These are phyloP conservation scores for Mycena kentingensis DNA, from an alignment of 768 basidiomycete genomes.

Conservation along the genomic window DNA sequence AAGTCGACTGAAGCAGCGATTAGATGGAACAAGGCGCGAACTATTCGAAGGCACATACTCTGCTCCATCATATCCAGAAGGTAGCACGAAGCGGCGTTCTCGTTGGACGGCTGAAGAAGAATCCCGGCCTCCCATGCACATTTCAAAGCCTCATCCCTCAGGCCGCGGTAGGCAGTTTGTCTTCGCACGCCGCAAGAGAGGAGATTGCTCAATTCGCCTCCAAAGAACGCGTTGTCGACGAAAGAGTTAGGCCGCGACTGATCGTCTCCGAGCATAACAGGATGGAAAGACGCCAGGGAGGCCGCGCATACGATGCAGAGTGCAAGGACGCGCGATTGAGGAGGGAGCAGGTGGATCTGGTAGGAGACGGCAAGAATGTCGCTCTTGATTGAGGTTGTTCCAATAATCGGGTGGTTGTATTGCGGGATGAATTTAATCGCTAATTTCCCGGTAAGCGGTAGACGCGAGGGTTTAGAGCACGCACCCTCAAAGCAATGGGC, in stretches of 20 bases:
- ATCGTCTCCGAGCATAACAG: conserved; percentile 1
- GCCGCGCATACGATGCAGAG: conserved; percentile 10
- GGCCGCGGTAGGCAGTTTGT: background rate
- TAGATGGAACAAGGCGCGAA: background rate
- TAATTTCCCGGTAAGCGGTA: background rate
- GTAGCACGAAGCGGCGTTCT: conserved; percentile 14
- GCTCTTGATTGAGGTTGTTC: background rate
- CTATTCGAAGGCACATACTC: too few species aligned
- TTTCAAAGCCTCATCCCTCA: conserved; percentile 5
- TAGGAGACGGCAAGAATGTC: background rate
- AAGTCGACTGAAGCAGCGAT: background rate
- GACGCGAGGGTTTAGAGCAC: background rate
- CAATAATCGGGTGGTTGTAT: conserved; percentile 2
- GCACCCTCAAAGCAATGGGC: conserved; percentile 11
- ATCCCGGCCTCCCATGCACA: conserved; percentile 9
- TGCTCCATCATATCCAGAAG: conserved; percentile 10
- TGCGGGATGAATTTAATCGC: background rate
- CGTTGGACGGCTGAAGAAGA: conserved; percentile 6
- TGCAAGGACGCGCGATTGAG: conserved; percentile 7
- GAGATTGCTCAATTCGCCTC: background rate
- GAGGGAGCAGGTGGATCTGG: conserved; percentile 5
- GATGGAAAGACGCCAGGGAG: conserved; percentile 5
- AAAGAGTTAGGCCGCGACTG: conserved; percentile 7
- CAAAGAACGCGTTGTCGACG: background rate
- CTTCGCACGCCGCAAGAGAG: conserved; percentile 7